Conservation (phyloP, 148 eudicot species). For the Camellia japonica region DNA sequence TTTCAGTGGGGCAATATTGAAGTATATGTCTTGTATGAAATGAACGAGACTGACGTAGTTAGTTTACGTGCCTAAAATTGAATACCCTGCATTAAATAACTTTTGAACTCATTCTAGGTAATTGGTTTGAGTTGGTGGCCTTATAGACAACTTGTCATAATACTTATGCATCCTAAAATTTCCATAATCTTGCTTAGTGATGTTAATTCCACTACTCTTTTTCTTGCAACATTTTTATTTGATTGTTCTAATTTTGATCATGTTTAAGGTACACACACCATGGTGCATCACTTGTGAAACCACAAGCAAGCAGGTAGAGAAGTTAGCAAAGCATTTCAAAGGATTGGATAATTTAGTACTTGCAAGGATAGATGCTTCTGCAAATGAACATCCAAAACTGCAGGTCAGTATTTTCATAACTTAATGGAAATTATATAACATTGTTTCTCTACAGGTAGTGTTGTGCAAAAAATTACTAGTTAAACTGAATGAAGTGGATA, state of each 20-base stretch:
- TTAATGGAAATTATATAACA: neutral
- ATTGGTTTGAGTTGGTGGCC: neutral
- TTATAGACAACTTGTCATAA: neutral
- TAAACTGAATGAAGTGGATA: too few relatives aligned
- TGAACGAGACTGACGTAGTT: neutral
- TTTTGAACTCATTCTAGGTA: neutral
- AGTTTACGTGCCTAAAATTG: neutral
- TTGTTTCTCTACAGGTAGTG: neutral
- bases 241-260: slow-evolving; percentile 1
- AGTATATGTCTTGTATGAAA: neutral
- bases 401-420: slow-evolving; percentile 44
- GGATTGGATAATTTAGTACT: slow-evolving; percentile 65
- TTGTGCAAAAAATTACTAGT: too few relatives aligned
- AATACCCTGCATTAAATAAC: neutral
- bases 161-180: neutral
- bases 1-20: neutral
- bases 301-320: slow-evolving; percentile 81
- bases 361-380: slow-evolving; percentile 80
- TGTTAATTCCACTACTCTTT: neutral
- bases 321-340: slow-evolving; percentile 90
- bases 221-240: neutral
- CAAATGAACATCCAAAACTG: slow-evolving; percentile 81
- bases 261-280: slow-evolving; percentile 75
- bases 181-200: neutral
- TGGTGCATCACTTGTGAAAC: slow-evolving; percentile 84